These are phyloP conservation scores for Ustilago cynodontis DNA, from an alignment of 1,284 basidiomycete species.

Conservation along the genomic window DNA sequence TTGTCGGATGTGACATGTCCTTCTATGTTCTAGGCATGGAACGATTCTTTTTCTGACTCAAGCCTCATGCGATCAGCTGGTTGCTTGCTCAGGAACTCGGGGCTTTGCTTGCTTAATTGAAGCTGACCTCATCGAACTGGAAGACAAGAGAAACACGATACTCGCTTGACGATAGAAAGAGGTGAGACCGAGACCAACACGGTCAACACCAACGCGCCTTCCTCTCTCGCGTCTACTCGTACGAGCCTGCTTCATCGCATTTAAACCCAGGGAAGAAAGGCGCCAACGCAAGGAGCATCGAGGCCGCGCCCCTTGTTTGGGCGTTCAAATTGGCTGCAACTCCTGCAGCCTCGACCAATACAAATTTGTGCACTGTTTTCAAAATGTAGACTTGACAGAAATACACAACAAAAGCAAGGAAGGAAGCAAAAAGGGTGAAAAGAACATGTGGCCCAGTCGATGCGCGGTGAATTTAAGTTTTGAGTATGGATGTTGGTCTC, in stretches of 20 bases:
- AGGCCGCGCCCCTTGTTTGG: not conserved
- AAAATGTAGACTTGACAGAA: not conserved
- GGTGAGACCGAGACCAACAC: not conserved
- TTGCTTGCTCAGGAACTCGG: not conserved
- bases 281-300: not conserved
- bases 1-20: conserved; percentile 8
- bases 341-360: no score
- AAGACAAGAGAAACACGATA: no score
- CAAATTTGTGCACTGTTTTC: not conserved
- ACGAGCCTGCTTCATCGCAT: not conserved
- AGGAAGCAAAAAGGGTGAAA: not conserved
- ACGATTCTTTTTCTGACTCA: not conserved
- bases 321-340: not conserved
- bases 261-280: no score
- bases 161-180: not conserved
- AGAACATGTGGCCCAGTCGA: conserved; percentile 13
- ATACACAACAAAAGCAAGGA: not conserved
- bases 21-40: not conserved
- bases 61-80: conserved; percentile 6
- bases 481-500: conserved; percentile 20
- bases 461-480: not conserved
- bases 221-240: conserved; percentile 6
- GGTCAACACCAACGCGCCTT: conserved; percentile 1
- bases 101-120: not conserved
- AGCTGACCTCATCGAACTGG: not conserved